Evolutionary conservation across 106 monocot genomes (phyloP).

Genomic region (Dendrobium chrysotoxum): DNA sequence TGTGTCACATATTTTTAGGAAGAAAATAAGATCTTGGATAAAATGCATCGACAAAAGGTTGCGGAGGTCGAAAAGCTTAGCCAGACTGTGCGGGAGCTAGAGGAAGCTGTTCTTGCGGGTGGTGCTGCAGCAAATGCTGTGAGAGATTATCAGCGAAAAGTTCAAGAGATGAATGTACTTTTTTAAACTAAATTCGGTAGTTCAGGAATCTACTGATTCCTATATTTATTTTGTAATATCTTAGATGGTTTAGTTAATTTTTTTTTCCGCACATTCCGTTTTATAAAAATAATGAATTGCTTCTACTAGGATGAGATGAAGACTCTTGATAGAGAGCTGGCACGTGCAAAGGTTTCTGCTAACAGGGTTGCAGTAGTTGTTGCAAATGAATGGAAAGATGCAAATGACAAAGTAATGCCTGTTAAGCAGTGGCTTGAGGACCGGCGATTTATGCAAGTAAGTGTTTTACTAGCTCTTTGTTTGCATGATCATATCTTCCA

Average conservation of each 20-base stretch:
- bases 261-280: not conserved
- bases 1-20: slow-evolving; percentile 38
- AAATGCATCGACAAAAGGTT: slow-evolving; percentile 89
- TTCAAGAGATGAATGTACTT: slow-evolving; percentile 95
- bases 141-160: slow-evolving; percentile 93
- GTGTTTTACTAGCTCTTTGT: not conserved
- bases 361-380: slow-evolving; percentile 96
- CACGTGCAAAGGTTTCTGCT: slow-evolving; percentile 91
- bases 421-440: slow-evolving; percentile 98
- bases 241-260: not conserved
- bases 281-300: not conserved
- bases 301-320: slow-evolving; percentile 72
- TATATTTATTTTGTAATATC: slow-evolving; percentile 9
- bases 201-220: not conserved
- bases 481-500: not conserved
- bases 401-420: slow-evolving; percentile 98
- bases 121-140: slow-evolving; percentile 98
- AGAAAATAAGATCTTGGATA: slow-evolving; percentile 95
- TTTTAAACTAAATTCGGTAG: not conserved
- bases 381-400: slow-evolving; percentile 99
- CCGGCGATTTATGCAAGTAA: slow-evolving; percentile 92
- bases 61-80: slow-evolving; percentile 96
- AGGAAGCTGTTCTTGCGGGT: slow-evolving; percentile 92
- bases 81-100: slow-evolving; percentile 87
- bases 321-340: slow-evolving; percentile 73